Percentiles rank a stretch among this genome's conserved stretches.
These are phyloP conservation scores for Vicia sativa DNA, from an alignment of 306 rosid species.

Conservation along the genomic window DNA sequence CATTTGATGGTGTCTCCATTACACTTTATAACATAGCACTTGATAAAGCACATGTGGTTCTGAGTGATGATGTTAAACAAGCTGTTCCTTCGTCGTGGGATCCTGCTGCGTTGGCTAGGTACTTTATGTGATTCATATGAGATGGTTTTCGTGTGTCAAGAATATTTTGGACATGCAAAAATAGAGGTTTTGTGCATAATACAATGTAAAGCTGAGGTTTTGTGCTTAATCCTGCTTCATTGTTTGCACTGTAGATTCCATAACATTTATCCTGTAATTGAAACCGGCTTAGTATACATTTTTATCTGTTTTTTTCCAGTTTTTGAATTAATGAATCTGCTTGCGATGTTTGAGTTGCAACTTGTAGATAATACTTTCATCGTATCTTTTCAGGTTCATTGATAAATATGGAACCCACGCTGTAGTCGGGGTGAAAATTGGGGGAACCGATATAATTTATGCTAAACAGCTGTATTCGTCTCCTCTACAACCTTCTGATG, in stretches of 20 bases:
- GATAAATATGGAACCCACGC: constrained; percentile 80
- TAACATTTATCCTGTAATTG: not conserved
- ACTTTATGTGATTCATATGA: not conserved
- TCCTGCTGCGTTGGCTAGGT: constrained; percentile 83
- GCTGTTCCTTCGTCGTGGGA: constrained; percentile 91
- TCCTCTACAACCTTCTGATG: constrained; percentile 63
- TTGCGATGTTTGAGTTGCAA: constrained; percentile 11
- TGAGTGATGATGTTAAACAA: constrained; percentile 67
- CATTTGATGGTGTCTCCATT: constrained; percentile 74
- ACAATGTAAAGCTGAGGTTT: too few species aligned
- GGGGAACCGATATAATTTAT: constrained; percentile 75
- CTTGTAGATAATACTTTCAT: constrained; percentile 11
- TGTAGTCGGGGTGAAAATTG: constrained; percentile 70
- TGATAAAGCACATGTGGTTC: constrained; percentile 63
- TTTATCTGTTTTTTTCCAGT: too few species aligned
- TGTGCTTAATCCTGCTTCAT: not conserved
- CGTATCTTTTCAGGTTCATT: constrained; percentile 59
- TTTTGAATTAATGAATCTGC: not conserved
- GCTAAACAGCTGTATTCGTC: constrained; percentile 77
- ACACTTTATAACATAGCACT: constrained; percentile 71
- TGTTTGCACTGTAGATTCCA: not conserved
- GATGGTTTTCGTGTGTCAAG: too few species aligned
- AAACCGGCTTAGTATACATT: not conserved
- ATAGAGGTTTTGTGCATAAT: too few species aligned
- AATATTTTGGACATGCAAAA: too few species aligned